Evolutionary conservation across 2,329 filamentous ascomycete genomes (phyloP), one percentile per base, ranked within the genome.

Genomic region (Arthrobotrys pseudoclavata): DNA sequence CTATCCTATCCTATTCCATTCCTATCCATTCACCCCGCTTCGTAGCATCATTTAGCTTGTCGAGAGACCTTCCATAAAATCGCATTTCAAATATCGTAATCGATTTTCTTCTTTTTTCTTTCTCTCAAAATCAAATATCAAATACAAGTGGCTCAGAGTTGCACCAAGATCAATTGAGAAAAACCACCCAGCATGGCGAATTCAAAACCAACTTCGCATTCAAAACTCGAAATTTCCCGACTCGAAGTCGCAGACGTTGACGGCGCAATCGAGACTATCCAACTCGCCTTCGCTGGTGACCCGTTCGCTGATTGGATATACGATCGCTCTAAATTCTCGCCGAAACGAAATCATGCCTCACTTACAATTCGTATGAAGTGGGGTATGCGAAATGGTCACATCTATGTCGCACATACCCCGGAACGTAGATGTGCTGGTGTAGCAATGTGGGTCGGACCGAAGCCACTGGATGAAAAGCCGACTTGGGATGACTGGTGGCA

Each of bases 391-490:
- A 89, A 91, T 81, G 90, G 88, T 64, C 88, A 91, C 80, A 89
- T 92, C 74, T 90, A 90, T 9, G 91, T 90, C 83, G 88, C 91
- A 80, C 84, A 86, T 3, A 84, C 85, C 0, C 83, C 82, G 62
- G 84, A 85, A 47, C 86, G 87, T 71, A 86, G 92, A 40, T 72
- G 75, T 31, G 86, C 92, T 29, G 91, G 91, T 9, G 89, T 92
- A 24, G 89, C 90, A 71, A 92, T 91, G 87, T 93, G 91, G 91
- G 85, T 92, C 66, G 86, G 86, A 0, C 91, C 91, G 0, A 85
- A 85, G 13, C 84, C 84, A 0, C 82, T 85, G 0, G 84, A 83
- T 3, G 82, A 86, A 55, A 85, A 86, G 15, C 84, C 87, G 52
- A 87, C 86, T 4, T 92, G 90, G 90, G 83, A 85, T 24, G 86